Evolutionary conservation across 2,329 filamentous ascomycete genomes (phyloP).

Genomic region (Penicillium sp.): DNA sequence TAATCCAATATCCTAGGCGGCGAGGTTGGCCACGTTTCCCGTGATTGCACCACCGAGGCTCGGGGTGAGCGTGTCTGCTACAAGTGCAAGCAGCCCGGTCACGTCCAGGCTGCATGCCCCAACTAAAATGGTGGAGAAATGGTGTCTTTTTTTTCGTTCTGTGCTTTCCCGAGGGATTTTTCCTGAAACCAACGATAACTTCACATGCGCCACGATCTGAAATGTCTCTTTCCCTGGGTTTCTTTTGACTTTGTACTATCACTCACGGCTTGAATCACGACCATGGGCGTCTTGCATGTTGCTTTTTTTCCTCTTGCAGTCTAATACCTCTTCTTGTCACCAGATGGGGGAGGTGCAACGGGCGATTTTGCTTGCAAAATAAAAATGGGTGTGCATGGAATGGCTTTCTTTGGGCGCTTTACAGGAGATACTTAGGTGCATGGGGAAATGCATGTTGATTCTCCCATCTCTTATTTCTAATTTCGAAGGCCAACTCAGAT

Average conservation of each 20-base stretch:
- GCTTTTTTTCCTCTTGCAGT: conserved; percentile 13
- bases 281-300: conserved; percentile 23
- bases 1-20: conserved; percentile 50
- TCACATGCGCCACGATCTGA: conserved; percentile 30
- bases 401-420: conserved; percentile 16
- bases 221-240: conserved; percentile 26
- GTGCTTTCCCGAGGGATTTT: conserved; percentile 4
- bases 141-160: conserved; percentile 17
- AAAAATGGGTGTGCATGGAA: conserved; percentile 18
- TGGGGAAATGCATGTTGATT: conserved; percentile 19
- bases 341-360: conserved; percentile 17
- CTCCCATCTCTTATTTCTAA: conserved; percentile 3
- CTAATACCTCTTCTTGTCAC: conserved; percentile 12
- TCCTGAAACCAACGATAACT: conserved; percentile 12
- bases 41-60: conserved; percentile 93
- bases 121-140: conserved; percentile 8
- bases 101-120: conserved; percentile 93
- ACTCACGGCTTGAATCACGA: conserved; percentile 22
- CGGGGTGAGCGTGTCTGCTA: conserved; percentile 96
- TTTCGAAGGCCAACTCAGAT: background rate
- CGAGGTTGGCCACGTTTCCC: conserved; percentile 90
- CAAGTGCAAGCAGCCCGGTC: conserved; percentile 85
- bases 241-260: conserved; percentile 22
- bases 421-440: conserved; percentile 21
- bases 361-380: conserved; percentile 28